A percentile compares a stretch with the other conserved stretches of the same genome.
Conservation (phyloP, 306 rosid species). For the Inga laurina region DNA sequence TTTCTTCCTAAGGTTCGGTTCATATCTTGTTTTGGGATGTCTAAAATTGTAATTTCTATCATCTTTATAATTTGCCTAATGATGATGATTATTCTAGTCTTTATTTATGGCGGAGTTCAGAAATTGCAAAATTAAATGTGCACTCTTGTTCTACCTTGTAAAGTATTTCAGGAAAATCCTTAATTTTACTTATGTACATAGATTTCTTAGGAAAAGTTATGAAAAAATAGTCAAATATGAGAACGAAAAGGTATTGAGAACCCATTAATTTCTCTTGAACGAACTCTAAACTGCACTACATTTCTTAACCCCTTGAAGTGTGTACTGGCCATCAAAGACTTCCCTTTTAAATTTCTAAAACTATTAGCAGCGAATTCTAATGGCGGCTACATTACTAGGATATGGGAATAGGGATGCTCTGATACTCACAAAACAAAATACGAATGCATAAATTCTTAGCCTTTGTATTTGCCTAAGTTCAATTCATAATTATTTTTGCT, state of each 20-base stretch:
- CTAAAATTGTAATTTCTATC: conserved; percentile 1
- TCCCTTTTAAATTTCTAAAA: not conserved
- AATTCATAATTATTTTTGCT: conserved; percentile 30
- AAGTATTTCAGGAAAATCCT: not conserved
- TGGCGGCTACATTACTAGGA: conserved; percentile 1
- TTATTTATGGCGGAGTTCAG: not conserved
- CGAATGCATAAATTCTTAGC: not conserved
- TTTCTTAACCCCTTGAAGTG: not conserved
- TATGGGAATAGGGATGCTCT: conserved; percentile 18
- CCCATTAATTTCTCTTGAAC: conserved; percentile 12
- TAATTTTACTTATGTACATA: not conserved
- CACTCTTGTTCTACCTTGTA: not conserved
- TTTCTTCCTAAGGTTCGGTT: no score
- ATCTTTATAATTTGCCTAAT: not conserved
- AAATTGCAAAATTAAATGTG: not conserved
- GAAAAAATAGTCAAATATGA: not conserved
- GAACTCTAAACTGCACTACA: not conserved
- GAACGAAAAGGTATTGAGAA: conserved; percentile 6
- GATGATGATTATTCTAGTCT: not conserved
- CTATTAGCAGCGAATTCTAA: conserved; percentile 19
- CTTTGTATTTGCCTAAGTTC: conserved; percentile 6
- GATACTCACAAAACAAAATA: conserved; percentile 12
- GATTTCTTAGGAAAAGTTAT: not conserved
- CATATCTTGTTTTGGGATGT: conserved; percentile 10
- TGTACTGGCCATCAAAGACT: not conserved